Evolutionary conservation across 805 yeast genomes (phyloP), one percentile per base, ranked within the genome.

Genomic region (Nakazawaea ambrosiae): DNA sequence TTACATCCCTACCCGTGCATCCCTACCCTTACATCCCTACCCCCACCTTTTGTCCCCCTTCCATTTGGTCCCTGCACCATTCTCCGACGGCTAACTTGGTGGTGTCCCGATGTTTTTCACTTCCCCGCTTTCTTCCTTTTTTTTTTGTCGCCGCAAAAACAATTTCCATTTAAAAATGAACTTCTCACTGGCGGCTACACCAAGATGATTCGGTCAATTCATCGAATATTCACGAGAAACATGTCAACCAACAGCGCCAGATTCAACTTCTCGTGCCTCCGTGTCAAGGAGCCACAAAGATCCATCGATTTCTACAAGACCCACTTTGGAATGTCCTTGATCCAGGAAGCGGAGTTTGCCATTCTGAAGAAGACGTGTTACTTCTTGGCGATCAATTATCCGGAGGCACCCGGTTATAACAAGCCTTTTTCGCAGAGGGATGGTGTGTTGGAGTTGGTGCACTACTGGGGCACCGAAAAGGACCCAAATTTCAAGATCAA

Each of bases 401-500:
- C 57, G 30, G 60, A 54, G n/a, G 56, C 64, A 4, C 61, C 63
- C 18, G 65, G 66, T 5, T 16, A 12, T 6, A 16, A 16, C 20
- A 28, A 28, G 20, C 23, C 23, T 10, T 59, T 68, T 51, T 49
- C 59, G 20, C 59, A 55, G 36, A 57, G 68, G 45, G 48, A 65
- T 44, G 97, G 97, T 38, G 72, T 90, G 15, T 68, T 90, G 41
- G 97, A 88, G 58, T 70, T 90, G 51, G 75, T 88, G 45, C 94
- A 87, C 61, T 73, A 80, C 51, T 78, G 83, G 62, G 92, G 90
- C 9, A 67, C 79, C 33, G 84, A 82, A 59, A 58, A 57, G 41
- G 79, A 77, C 46, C 60, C 66, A 2, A 56, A 61, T 7, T 87
- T 67, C 61, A 66, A 60, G 42, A 58, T 81, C 34, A 81, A 75